phyloP scores from a whole-genome alignment of 2,329 filamentous ascomycete genomes.

The Colletotrichum graminicola region DNA sequence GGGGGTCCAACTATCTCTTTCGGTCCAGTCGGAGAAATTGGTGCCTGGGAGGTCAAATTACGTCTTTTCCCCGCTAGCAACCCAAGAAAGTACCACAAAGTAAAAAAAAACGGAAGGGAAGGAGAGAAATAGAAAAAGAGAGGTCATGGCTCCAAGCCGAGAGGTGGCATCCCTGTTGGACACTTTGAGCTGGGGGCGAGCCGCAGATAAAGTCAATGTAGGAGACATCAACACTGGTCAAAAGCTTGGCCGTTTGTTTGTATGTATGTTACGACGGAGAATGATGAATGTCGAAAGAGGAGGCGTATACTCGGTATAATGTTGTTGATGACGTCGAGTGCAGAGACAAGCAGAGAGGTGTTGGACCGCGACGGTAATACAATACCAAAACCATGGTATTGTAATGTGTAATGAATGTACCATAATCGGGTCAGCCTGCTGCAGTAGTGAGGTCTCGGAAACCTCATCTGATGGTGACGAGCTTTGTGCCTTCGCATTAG shows the following conservation, averaged over 20 bases:
- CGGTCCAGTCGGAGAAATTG: constrained; percentile 32
- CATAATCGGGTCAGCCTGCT: constrained; percentile 7
- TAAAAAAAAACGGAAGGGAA: no score
- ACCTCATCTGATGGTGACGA: constrained; percentile 26
- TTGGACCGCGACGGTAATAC: background rate
- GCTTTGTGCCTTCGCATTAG: constrained; percentile 30
- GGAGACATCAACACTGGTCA: background rate
- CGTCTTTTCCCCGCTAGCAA: constrained; percentile 8
- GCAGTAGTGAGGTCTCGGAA: constrained; percentile 6
- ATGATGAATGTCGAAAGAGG: background rate
- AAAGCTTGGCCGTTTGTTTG: background rate
- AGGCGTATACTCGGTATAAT: background rate
- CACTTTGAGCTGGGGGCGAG: constrained; percentile 5
- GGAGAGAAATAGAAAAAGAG: background rate
- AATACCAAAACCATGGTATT: background rate
- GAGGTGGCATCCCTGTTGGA: constrained; percentile 24
- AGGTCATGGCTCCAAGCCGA: constrained; percentile 9
- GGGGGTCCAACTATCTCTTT: constrained; percentile 23
- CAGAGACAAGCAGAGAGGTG: no score
- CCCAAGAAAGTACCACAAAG: background rate
- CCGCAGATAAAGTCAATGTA: background rate
- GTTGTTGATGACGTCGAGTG: no score
- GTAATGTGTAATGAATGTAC: background rate
- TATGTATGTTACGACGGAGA: background rate
- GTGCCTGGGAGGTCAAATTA: constrained; percentile 26